These are phyloP conservation scores for Colletotrichum scovillei DNA, from an alignment of 2,329 filamentous ascomycete species.

Conservation along the genomic window DNA sequence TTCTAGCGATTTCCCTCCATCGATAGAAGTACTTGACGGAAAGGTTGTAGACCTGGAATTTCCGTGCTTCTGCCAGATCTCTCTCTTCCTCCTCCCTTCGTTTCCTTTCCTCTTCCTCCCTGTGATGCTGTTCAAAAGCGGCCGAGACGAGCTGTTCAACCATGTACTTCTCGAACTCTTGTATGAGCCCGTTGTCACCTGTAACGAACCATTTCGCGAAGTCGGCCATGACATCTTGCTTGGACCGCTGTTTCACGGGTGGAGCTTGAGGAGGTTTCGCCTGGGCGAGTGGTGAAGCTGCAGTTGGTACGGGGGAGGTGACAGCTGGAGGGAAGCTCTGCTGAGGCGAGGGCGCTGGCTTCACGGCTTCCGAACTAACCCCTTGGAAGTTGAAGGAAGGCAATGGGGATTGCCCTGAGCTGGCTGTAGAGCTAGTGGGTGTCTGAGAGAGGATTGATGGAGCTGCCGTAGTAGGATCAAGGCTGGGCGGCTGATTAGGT, in stretches of 20 bases:
- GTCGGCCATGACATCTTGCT: constrained; percentile 56
- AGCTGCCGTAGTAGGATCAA: constrained; percentile 26
- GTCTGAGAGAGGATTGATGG: constrained; percentile 32
- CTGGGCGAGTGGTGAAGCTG: constrained; percentile 15
- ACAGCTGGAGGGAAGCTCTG: background rate
- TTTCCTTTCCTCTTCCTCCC: constrained; percentile 53
- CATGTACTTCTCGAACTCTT: constrained; percentile 59
- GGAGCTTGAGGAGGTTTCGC: background rate
- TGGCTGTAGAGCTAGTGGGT: background rate
- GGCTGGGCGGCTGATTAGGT: background rate
- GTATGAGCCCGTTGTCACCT: constrained; percentile 64
- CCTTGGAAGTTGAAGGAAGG: constrained; percentile 10
- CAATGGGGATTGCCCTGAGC: constrained; percentile 7
- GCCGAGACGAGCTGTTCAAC: constrained; percentile 57
- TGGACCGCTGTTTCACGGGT: background rate
- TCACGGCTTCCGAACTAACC: background rate
- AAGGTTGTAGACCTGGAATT: constrained; percentile 62
- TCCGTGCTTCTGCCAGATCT: constrained; percentile 57
- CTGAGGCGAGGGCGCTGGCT: background rate
- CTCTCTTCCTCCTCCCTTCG: constrained; percentile 60
- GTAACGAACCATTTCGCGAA: constrained; percentile 66
- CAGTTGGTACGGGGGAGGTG: background rate
- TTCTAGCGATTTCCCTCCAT: constrained; percentile 63
- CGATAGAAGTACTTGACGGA: constrained; percentile 66
- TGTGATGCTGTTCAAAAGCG: constrained; percentile 53